Conservation (phyloP, 345 rosid genomes). For the Capsella bursapastoris region DNA sequence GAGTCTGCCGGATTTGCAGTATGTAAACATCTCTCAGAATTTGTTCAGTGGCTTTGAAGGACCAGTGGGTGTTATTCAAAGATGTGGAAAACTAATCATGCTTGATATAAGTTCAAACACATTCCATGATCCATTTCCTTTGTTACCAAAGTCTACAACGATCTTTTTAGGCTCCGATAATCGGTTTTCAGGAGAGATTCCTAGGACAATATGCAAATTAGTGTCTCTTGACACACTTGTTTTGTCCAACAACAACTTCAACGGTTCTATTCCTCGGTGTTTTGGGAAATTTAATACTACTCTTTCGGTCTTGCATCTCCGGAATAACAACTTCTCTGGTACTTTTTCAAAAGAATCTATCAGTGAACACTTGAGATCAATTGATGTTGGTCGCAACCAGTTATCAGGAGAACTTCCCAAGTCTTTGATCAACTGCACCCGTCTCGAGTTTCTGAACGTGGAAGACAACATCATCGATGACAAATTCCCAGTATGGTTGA, state of each 20-base stretch:
- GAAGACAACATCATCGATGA: slow-evolving; percentile 47
- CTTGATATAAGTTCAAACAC: slow-evolving; percentile 36
- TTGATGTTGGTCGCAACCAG: slow-evolving; percentile 28
- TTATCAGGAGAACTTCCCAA: slow-evolving; percentile 44
- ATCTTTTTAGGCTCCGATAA: not conserved
- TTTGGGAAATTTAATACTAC: slow-evolving; percentile 4
- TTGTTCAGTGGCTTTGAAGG: slow-evolving; percentile 19
- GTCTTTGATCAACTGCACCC: slow-evolving; percentile 47
- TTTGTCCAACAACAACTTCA: slow-evolving; percentile 42
- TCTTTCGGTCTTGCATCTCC: slow-evolving; percentile 21
- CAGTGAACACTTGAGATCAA: not conserved
- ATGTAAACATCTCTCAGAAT: slow-evolving; percentile 33
- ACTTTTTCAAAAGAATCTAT: not conserved
- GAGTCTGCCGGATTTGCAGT: not conserved
- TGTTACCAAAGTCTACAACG: not conserved
- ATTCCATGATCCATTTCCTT: not conserved
- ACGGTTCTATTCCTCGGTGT: slow-evolving; percentile 39
- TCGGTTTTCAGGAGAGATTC: slow-evolving; percentile 25
- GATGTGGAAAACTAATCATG: not conserved
- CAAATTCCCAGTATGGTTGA: slow-evolving; percentile 48
- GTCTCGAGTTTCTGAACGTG: slow-evolving; percentile 49
- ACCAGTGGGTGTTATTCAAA: slow-evolving; percentile 19
- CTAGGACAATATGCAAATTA: slow-evolving; percentile 12
- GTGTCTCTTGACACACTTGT: slow-evolving; percentile 24
- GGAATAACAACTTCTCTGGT: slow-evolving; percentile 32